phyloP scores from a whole-genome alignment of 2,329 filamentous ascomycete genomes.

The Amauroascus verrucosus region DNA sequence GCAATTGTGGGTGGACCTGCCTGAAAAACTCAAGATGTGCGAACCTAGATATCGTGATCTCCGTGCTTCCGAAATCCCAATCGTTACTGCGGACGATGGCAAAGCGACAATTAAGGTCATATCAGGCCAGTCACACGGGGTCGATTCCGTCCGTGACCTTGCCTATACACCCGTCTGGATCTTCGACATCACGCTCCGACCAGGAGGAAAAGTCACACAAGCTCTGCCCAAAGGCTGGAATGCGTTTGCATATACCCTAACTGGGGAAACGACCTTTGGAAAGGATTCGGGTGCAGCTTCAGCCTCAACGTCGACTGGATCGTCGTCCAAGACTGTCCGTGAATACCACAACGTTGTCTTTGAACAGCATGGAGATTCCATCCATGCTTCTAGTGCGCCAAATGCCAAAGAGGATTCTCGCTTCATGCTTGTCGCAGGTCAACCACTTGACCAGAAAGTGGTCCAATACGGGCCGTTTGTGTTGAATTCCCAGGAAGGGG shows the following conservation, averaged over 20 bases:
- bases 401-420: constrained; percentile 47
- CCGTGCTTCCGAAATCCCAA: constrained; percentile 65
- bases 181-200: constrained; percentile 68
- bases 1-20: constrained; percentile 87
- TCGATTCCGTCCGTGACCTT: constrained; percentile 78
- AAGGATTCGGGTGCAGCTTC: constrained; percentile 23
- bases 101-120: constrained; percentile 82
- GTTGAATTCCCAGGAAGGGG: constrained; percentile 59
- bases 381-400: constrained; percentile 59
- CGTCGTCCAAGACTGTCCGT: constrained; percentile 41
- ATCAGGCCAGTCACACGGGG: constrained; percentile 69
- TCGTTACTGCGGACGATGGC: constrained; percentile 58
- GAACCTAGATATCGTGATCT: constrained; percentile 90
- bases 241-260: constrained; percentile 76
- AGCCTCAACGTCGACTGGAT: constrained; percentile 17
- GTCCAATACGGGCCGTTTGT: constrained; percentile 83
- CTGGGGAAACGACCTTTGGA: constrained; percentile 58
- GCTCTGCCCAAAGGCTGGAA: constrained; percentile 73
- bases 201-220: constrained; percentile 69
- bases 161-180: constrained; percentile 98
- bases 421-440: constrained; percentile 61
- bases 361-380: constrained; percentile 62
- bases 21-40: constrained; percentile 68
- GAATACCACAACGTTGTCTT: constrained; percentile 88
- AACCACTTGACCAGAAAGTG: constrained; percentile 68